These are phyloP conservation scores for Ostreobium quekettii DNA, from an alignment of 139 green algal species.

Conservation along the genomic window DNA sequence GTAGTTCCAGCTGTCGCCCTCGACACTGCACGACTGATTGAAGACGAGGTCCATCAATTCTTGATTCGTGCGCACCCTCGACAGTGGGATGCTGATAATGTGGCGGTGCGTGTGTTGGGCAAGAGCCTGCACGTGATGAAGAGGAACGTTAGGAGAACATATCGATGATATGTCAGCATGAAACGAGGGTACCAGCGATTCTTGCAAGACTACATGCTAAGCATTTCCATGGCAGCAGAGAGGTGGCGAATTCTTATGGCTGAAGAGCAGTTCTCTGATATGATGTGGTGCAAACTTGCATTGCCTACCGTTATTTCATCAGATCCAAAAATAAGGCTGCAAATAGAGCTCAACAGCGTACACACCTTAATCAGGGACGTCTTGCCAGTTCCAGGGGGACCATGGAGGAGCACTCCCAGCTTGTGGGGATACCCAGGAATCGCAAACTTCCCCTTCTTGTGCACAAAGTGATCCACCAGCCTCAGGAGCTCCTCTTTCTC, in stretches of 20 bases:
- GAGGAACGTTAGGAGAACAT: no score
- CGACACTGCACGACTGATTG: constrained; percentile 12
- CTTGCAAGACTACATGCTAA: no score
- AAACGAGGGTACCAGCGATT: no score
- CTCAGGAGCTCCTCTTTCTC: constrained; percentile 28
- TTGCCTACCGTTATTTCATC: no score
- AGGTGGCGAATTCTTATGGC: no score
- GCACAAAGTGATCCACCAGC: constrained; percentile 23
- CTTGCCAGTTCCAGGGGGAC: constrained; percentile 31
- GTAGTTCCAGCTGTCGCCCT: constrained; percentile 8
- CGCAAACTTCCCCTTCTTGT: constrained; percentile 26
- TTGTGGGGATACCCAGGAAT: constrained; percentile 34
- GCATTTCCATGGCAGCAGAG: no score
- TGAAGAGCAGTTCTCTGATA: no score
- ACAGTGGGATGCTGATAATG: constrained; percentile 46
- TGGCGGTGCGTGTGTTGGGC: constrained; percentile 40
- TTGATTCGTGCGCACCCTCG: constrained; percentile 47
- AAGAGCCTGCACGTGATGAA: no score
- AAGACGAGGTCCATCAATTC: constrained; percentile 38
- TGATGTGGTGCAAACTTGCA: no score
- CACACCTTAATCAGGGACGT: constrained; percentile 48
- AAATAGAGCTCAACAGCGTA: no score
- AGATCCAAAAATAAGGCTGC: no score
- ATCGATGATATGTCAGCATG: no score
- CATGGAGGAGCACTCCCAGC: constrained; percentile 38